A percentile compares a stretch with the other conserved stretches of the same genome.
Conservation (phyloP, 1,284 basidiomycete genomes). For the Ceratobasidium theobromae region DNA sequence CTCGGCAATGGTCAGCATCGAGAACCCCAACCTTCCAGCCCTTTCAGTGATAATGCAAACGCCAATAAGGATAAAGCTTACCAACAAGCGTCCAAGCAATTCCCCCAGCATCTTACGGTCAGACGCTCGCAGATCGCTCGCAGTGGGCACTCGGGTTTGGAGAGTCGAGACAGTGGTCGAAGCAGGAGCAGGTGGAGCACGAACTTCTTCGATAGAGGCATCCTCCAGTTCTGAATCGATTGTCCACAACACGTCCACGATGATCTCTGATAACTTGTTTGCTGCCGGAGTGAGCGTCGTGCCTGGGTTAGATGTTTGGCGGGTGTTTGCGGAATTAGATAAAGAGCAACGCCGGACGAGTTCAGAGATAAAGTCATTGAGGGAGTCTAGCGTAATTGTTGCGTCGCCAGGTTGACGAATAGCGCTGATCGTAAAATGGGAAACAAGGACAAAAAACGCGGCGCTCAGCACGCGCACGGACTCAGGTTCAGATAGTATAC, state of each 20-base stretch:
- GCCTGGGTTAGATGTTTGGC: not conserved
- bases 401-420: constrained; percentile 4
- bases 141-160: constrained; percentile 47
- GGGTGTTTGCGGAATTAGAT: constrained; percentile 4
- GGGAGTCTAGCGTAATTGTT: not conserved
- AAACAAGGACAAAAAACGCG: constrained; percentile 29
- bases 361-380: constrained; percentile 1
- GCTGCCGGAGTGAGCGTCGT: constrained; percentile 8
- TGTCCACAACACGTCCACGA: constrained; percentile 78
- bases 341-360: not conserved
- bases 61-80: constrained; percentile 46
- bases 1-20: constrained; percentile 60
- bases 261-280: constrained; percentile 48
- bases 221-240: constrained; percentile 75
- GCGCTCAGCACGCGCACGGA: constrained; percentile 21
- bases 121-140: constrained; percentile 55
- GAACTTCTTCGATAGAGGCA: constrained; percentile 42
- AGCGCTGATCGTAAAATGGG: not conserved
- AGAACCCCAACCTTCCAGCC: constrained; percentile 57
- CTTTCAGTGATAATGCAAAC: constrained; percentile 23
- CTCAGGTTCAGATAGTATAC: constrained; percentile 14
- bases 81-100: constrained; percentile 64
- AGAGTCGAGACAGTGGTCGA: constrained; percentile 35
- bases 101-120: constrained; percentile 63
- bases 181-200: constrained; percentile 36